Evolutionary conservation across 768 basidiomycete genomes (phyloP), one percentile per base, ranked within the genome.

Genomic region (Gyrodon lividus): DNA sequence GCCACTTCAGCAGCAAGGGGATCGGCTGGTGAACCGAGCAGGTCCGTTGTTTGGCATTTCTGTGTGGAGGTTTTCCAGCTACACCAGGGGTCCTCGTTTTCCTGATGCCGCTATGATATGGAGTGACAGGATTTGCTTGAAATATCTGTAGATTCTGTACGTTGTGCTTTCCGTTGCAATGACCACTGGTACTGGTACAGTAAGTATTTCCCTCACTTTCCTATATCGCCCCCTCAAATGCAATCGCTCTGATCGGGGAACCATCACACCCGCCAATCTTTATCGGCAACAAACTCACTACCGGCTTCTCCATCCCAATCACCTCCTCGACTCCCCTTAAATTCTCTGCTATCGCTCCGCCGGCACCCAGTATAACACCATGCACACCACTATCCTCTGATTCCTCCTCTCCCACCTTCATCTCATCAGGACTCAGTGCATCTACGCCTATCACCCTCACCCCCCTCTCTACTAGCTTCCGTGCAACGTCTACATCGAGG

Each of bases 271-370:
- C 81, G 7, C 67, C 72, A 17, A 89, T 56, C 20, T 77, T 80
- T 35, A 89, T 60, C 1, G 86, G 86, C 35, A 83, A 58, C 42
- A 87, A 57, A 42, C 77, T 81, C 28, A 85, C 77, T 20, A 73
- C 59, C 63, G 75, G 78, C 10, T 64, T 56, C 31, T 64, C 61
- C 30, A 64, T 62, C 23, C 38, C 49, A 6, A 67, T 46, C 6
- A 86, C 62, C 34, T 58, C 58, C 37, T 78, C 77, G 52, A 89
- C 56, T 50, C 80, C 79, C 6, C 74, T 78, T 63, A 90, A 52
- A 58, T 89, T 89, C 70, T 89, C 87, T 9, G 77, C 84, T 52
- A 90, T 87, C 4, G 82, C 53, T 5, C 80, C 80, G 0, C 81
- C 84, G n/a, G 72, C 72, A 24, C 81, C 81, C 23, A 89, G 72